Percentiles rank a stretch among this genome's conserved stretches.
These are phyloP conservation scores for Salicornia ramosissima DNA, from an alignment of 148 eudicot species.

Conservation along the genomic window DNA sequence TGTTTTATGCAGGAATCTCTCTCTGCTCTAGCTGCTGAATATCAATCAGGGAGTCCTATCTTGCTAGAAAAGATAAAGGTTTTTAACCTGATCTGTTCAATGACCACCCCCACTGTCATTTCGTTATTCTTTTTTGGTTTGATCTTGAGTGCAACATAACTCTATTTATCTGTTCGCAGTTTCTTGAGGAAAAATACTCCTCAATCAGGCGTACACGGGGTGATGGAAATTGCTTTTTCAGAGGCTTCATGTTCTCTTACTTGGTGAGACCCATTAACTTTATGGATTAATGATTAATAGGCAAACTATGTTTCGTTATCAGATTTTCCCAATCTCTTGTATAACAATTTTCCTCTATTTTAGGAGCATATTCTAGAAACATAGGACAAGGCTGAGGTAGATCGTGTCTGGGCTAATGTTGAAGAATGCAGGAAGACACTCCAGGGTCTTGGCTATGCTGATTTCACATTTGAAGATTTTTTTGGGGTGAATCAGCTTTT, in stretches of 20 bases:
- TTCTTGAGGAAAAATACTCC: conserved; percentile 61
- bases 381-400: conserved; percentile 74
- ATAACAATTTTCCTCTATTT: neutral
- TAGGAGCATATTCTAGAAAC: conserved; percentile 80
- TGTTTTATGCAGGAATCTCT: conserved; percentile 65
- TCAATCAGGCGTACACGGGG: conserved; percentile 87
- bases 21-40: conserved; percentile 70
- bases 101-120: neutral
- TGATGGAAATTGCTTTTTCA: conserved; percentile 96
- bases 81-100: neutral
- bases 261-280: conserved; percentile 42
- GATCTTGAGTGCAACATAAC: neutral
- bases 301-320: neutral
- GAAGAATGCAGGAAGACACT: conserved; percentile 82
- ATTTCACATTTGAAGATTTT: conserved; percentile 94
- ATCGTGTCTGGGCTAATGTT: conserved; percentile 56
- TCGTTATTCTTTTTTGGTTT: neutral
- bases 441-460: conserved; percentile 78
- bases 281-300: neutral
- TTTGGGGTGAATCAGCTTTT: conserved; percentile 49
- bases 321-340: neutral
- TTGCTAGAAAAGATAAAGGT: conserved; percentile 90
- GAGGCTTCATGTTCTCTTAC: conserved; percentile 94
- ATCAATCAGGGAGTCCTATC: conserved; percentile 79
- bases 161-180: conserved; percentile 31